phyloP scores from a whole-genome alignment of 192 early-diverging fungal species.

The Rhizophagus sp. region DNA sequence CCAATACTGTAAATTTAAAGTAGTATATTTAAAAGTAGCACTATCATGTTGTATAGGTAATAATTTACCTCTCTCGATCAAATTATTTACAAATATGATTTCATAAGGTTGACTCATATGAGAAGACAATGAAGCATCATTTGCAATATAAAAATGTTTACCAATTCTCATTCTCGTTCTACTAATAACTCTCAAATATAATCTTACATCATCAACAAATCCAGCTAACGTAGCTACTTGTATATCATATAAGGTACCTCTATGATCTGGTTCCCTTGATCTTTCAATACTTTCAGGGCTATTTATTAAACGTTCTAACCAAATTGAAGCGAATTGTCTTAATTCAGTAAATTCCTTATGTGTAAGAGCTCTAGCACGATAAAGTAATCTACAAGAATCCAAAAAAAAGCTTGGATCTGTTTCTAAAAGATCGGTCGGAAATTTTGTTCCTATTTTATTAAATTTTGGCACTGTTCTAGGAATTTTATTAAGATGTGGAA shows the following conservation, averaged over 20 bases:
- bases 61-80: neutral
- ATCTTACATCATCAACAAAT: constrained; percentile 56
- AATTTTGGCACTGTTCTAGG: constrained; percentile 50
- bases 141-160: constrained; percentile 51
- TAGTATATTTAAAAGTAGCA: constrained; percentile 35
- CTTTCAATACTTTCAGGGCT: constrained; percentile 52
- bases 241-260: constrained; percentile 56
- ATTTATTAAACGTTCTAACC: constrained; percentile 56
- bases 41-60: neutral
- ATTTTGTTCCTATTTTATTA: neutral
- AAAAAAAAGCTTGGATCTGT: constrained; percentile 52
- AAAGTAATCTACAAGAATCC: constrained; percentile 54
- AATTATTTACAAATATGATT: constrained; percentile 2
- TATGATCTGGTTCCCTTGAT: constrained; percentile 58
- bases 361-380: constrained; percentile 50
- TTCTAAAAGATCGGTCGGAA: constrained; percentile 46
- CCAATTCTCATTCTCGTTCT: constrained; percentile 63
- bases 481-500: constrained; percentile 55
- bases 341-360: constrained; percentile 62
- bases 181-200: constrained; percentile 56
- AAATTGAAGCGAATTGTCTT: constrained; percentile 48
- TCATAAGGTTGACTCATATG: constrained; percentile 36
- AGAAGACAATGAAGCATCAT: constrained; percentile 41
- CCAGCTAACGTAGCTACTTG: constrained; percentile 55
- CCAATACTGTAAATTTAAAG: constrained; percentile 62